Evolutionary conservation across 2,329 filamentous ascomycete species (phyloP), one percentile per base, ranked within the genome.

Genomic region (Aspergillus sp.): DNA sequence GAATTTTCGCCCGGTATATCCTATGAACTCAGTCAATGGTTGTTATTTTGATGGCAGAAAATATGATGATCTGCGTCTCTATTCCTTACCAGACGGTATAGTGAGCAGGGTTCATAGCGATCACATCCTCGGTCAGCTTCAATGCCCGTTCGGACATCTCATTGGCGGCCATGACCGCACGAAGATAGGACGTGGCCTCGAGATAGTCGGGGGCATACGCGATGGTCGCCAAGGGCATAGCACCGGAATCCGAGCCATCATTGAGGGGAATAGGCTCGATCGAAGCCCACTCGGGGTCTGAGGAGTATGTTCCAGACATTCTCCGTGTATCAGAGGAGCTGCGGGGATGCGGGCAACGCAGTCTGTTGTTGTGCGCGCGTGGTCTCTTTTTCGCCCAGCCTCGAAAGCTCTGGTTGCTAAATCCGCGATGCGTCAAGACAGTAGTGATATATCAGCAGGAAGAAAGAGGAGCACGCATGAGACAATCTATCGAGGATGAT

Each of bases 51-150:
- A 19, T 31, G 10, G 13, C 11, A n/a, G 25, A 29, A 3, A 3
- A 6, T 29, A 11, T 29, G 25, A 29, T 3, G 25, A 10, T 7
- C 25, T 6, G 3, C 11, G 25, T 29, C 7, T 29, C 7, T 10
- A 7, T 32, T 32, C 66, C 75, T 57, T 67, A 83, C 94, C 94
- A 99, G 56, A 97, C 93, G 14, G 94, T 99, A 76, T 99, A 99
- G 77, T 99, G 94, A 1, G 94, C 92, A 14, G 94, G 89, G 72
- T 99, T 99, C 82, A 97, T 86, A 55, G 80, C 79, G 68, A 99
- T 97, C 67, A 99, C 86, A 72, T 93, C 86, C 68, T 91, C 88
- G 4, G 94, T 99, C 57, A 99, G 83, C 29, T 79, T 81, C 41
- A 99, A 81, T 32, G 86, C 88, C 45, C 94, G 83, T 19, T 87